Base-by-base conservation (phyloP, 1,284 basidiomycete species). In the Fomes fomentarius region DNA sequence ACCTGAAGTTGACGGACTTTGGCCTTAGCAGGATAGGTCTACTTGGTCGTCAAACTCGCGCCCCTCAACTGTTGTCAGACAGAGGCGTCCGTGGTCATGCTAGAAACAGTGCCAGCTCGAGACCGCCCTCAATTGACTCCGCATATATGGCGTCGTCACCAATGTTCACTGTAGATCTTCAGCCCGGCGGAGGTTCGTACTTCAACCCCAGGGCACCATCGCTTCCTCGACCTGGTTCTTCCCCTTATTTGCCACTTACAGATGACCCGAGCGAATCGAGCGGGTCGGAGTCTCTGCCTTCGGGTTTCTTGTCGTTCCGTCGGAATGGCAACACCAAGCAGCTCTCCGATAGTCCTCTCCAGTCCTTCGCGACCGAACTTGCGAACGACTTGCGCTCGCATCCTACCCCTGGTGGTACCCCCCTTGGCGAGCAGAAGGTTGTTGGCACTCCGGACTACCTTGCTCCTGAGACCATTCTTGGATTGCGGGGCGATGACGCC, bases 401-500 rank as follows among this genome's bases (percentile, higher is more conserved):
- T 60, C 84, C 84, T 15, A 81, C 80, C 15, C 74, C 79, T 4
- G 81, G 76, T 14, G 80, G 81, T 5, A 91, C 90, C 1, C 87
- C 89, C 22, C 85, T 88, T 22, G 85, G 85, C n/a, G 91, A 93
- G 55, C 91, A 93, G 71, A 93, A 93, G 71, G 94, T 98, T 65
- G 96, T 97, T 9, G 96, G 96, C 14, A 98, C 96, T 2, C 96
- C 96, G 3, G 96, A 98, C 73, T 98, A 98, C 71, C 82, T 98
- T 37, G 94, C 96, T 3, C 96, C 96, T 0, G 96, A 98, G 73
- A 96, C 93, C 42, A 98, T 99, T 58, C 83, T 98, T 50, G 97
- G 97, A 57, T 83, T 98, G 60, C 91, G 95, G 46, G 94, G 94
- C 49, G 96, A 99, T 69, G 96, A 99, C 73, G 91, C 89, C 38